Evolutionary conservation across 345 rosid species (phyloP), one percentile per base, ranked within the genome.

Genomic region (Melaleuca quinquenervia): DNA sequence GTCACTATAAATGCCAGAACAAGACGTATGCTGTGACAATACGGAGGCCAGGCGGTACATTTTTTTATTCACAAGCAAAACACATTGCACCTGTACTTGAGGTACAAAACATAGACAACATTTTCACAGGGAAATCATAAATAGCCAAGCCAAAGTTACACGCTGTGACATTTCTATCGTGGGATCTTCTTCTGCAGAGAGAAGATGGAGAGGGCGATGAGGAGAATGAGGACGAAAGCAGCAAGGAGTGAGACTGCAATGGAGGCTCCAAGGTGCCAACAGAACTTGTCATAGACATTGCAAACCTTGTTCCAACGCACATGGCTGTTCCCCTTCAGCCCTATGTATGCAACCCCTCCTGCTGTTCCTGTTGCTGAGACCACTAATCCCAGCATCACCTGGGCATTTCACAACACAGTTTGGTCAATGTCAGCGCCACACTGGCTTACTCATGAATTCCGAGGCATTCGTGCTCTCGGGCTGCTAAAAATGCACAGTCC

Each of bases 291-390:
- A 82, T 88, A 94, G 5, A 52, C 84, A 78, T 64, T 4, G 93
- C 98, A 97, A 7, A 95, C 82, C 94, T 97, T 89, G 6, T 0
- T 51, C 99, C 99, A 94, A 0, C 62, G 3, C 3, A 18, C 78
- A 32, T 94, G 95, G 6, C 82, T 88, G 85, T 96, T 95, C 48
- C 99, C 99, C 90, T 89, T 90, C 82, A 94, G 83, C 44, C 93
- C 95, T n/a, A 95, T 80, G 58, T 97, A 97, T 44, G 86, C 98
- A 26, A 95, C 96, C 44, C 91, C 93, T 22, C 94, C 97, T 1
- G 97, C 93, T 32, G 99, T 84, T 0, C 97, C 99, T 3, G 95
- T 92, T 18, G 96, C 98, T 27, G 98, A 92, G 7, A 96, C 96
- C 45, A 94, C 91, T 83, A 97, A 29, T 83, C 98, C 98, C 83